A percentile compares a stretch with the other conserved stretches of the same genome.
Evolutionary conservation across 768 basidiomycete genomes (phyloP).

Genomic region (Bullera alba): DNA sequence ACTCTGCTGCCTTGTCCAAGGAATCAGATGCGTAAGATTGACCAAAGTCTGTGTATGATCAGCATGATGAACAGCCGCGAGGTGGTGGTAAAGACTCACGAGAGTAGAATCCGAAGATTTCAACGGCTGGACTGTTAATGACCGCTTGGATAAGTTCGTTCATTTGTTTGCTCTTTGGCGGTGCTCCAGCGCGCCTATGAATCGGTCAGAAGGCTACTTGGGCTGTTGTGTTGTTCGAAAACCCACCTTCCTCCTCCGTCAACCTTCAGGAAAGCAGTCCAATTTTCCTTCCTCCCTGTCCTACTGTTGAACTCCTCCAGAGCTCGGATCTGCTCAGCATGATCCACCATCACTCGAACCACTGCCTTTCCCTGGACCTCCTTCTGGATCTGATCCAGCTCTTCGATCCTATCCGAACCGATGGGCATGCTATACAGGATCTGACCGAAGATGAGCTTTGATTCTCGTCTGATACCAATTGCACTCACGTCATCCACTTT

Average conservation of each 20-base stretch:
- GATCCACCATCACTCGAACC: constrained; percentile 66
- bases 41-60: constrained; percentile 20
- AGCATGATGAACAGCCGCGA: no score
- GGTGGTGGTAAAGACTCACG: constrained; percentile 56
- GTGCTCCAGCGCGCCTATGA: constrained; percentile 65
- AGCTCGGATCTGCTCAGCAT: constrained; percentile 62
- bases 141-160: constrained; percentile 54
- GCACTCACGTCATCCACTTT: constrained; percentile 69
- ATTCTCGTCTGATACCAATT: not conserved
- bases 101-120: constrained; percentile 49
- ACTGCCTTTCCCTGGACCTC: constrained; percentile 57
- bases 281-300: constrained; percentile 49
- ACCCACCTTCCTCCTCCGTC: constrained; percentile 70
- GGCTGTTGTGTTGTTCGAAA: not conserved
- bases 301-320: constrained; percentile 53
- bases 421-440: constrained; percentile 75
- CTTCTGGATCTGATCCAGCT: constrained; percentile 58
- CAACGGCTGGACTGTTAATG: constrained; percentile 30
- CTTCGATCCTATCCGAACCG: constrained; percentile 62
- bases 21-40: constrained; percentile 67
- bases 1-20: constrained; percentile 57
- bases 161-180: constrained; percentile 55
- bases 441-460: constrained; percentile 47
- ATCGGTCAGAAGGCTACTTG: not conserved
- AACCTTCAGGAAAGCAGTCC: constrained; percentile 76